Base-by-base conservation (phyloP, 2,329 filamentous ascomycete genomes). In the Lasiodiplodia hormozganensis region DNA sequence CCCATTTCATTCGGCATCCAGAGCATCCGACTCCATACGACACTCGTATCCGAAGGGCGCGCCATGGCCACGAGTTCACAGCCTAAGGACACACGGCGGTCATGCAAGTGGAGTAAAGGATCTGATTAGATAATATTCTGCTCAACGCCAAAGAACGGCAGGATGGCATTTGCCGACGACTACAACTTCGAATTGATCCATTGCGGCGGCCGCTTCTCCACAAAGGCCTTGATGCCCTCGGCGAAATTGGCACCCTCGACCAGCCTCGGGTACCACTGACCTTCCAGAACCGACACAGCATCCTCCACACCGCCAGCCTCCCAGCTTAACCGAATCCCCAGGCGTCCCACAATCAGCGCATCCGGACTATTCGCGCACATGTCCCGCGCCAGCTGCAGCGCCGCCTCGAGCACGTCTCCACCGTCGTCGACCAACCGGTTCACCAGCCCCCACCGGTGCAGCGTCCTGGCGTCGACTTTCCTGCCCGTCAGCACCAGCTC, bases 141-240 rank as follows among this genome's bases (percentile, higher is more conserved):
- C 56, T 25, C 34, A n/a, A 28, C 28, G 28, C 28, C 28, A 28
- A 28, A 28, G 28, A 28, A 6, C 28, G 4, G 8, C 14, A 56
- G 4, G 25, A 11, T 40, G 36, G 21, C 58, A 36, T 18, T 25
- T 23, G 38, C 14, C 52, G 70, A 47, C 14, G 67, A 28, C 25
- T 28, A 82, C 52, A 85, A 68, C 73, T 82, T 82, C 6, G 78
- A 79, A 38, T 78, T 77, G 21, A 80, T 76, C 81, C 82, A 84
- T 51, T 77, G 70, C 34, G 82, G 81, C 70, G 76, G 70, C 69
- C 78, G 76, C 74, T 83, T 84, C 71, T 79, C 76, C 34, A 77
- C 76, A 76, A 85, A 86, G 4, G 83, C 83, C 70, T 74, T 74
- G 60, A 84, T 70, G 1, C 82, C 82, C 68, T 82, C 80, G n/a